A percentile compares a stretch with the other conserved stretches of the same genome.
These are phyloP conservation scores for Cylindrotheca fusiformis DNA, from an alignment of 108 stramenopile species.

Conservation along the genomic window DNA sequence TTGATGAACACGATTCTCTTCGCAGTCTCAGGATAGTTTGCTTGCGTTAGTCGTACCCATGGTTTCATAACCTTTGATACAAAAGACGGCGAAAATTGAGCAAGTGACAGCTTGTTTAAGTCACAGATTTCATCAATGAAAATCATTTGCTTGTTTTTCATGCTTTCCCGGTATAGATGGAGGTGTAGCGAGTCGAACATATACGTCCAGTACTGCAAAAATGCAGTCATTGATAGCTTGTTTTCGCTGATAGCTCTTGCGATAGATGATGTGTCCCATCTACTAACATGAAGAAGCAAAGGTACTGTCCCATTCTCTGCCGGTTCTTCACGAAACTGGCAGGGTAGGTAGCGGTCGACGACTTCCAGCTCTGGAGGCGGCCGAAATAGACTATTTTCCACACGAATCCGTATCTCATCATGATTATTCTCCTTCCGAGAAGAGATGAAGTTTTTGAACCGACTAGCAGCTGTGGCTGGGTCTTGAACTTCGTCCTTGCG, in stretches of 20 bases:
- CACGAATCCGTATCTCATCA: slow-evolving; percentile 22
- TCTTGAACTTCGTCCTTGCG: slow-evolving; percentile 30
- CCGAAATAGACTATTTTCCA: slow-evolving; percentile 12
- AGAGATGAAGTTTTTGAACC: slow-evolving; percentile 20
- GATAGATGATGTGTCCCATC: slow-evolving; percentile 25
- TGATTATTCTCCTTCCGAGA: slow-evolving; percentile 29
- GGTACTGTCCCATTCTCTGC: neutral
- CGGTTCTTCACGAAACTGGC: slow-evolving; percentile 2
- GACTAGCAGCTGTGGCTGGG: slow-evolving; percentile 15
- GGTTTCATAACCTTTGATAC: slow-evolving; percentile 26
- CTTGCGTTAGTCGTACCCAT: slow-evolving; percentile 33
- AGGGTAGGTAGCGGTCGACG: slow-evolving; percentile 14
- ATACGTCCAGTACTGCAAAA: slow-evolving; percentile 37
- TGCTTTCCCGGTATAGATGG: slow-evolving; percentile 20
- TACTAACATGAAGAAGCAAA: slow-evolving; percentile 18
- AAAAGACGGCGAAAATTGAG: slow-evolving; percentile 34
- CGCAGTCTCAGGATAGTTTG: slow-evolving; percentile 40
- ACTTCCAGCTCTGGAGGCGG: neutral
- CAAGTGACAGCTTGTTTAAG: slow-evolving; percentile 13
- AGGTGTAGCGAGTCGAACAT: slow-evolving; percentile 32
- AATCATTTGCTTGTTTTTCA: slow-evolving; percentile 16
- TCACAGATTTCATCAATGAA: slow-evolving; percentile 32
- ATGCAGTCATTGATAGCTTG: slow-evolving; percentile 17
- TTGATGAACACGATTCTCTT: slow-evolving; percentile 25
- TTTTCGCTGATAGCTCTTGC: slow-evolving; percentile 12